phyloP scores from a whole-genome alignment of 306 rosid species.

The Fragaria nilgerrensis region DNA sequence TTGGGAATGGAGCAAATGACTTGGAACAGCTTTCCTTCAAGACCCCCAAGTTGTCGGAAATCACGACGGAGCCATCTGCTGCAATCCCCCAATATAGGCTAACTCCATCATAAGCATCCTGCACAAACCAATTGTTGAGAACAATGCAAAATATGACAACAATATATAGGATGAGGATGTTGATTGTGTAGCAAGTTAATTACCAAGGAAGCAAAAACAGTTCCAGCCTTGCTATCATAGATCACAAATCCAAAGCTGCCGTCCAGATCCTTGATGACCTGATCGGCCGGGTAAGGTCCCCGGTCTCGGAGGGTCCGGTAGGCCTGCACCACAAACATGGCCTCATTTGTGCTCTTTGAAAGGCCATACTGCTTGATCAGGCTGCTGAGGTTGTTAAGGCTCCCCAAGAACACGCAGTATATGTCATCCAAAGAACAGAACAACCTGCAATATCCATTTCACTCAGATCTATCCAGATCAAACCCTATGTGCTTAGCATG shows the following conservation, averaged over 20 bases:
- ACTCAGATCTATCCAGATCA: not conserved
- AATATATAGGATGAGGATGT: not conserved
- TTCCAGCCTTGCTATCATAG: conserved; percentile 52
- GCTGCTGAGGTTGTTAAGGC: conserved; percentile 56
- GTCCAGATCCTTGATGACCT: conserved; percentile 82
- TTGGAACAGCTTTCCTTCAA: conserved; percentile 82
- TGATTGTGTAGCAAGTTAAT: not conserved
- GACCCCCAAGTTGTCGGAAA: conserved; percentile 68
- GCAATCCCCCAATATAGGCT: conserved; percentile 81
- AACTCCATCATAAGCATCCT: conserved; percentile 71
- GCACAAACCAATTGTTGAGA: conserved; percentile 17
- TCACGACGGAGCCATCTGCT: conserved; percentile 72
- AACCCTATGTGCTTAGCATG: not conserved
- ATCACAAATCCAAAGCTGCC: conserved; percentile 82
- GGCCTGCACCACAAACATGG: conserved; percentile 71
- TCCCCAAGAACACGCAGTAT: conserved; percentile 73
- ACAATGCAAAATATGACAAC: not conserved
- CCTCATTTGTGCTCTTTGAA: conserved; percentile 72
- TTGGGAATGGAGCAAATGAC: conserved; percentile 91
- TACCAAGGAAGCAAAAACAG: conserved; percentile 80
- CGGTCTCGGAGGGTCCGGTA: conserved; percentile 86
- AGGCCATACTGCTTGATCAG: conserved; percentile 78
- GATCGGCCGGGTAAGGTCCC: conserved; percentile 94
- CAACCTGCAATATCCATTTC: conserved; percentile 43
- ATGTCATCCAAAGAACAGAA: conserved; percentile 79